Evolutionary conservation across 2,329 filamentous ascomycete species (phyloP).

Genomic region (Microcyclospora pomicola): DNA sequence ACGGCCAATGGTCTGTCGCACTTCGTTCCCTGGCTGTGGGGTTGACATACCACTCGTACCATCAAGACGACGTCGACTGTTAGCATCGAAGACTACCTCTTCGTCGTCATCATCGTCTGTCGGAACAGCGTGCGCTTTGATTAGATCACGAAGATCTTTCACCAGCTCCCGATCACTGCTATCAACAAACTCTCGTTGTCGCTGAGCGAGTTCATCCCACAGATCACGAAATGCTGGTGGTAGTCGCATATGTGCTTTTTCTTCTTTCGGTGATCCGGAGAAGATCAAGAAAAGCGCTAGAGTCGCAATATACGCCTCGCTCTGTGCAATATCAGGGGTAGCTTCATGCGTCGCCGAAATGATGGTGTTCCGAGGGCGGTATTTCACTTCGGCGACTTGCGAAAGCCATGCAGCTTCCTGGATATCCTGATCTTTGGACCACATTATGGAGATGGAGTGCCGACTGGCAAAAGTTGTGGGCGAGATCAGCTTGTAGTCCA

Average conservation of each 20-base stretch:
- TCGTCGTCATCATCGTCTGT: slow-evolving; percentile 39
- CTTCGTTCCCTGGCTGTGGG: slow-evolving; percentile 14
- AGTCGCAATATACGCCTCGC: slow-evolving; percentile 75
- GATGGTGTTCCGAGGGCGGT: slow-evolving; percentile 36
- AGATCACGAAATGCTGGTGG: slow-evolving; percentile 72
- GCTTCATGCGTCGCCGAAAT: slow-evolving; percentile 65
- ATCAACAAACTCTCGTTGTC: slow-evolving; percentile 57
- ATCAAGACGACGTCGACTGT: slow-evolving; percentile 44
- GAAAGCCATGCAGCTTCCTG: slow-evolving; percentile 29
- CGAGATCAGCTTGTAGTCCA: slow-evolving; percentile 58
- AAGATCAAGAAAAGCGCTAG: slow-evolving; percentile 71
- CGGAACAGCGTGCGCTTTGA: slow-evolving; percentile 42
- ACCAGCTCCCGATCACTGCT: slow-evolving; percentile 55
- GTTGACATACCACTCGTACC: slow-evolving; percentile 20
- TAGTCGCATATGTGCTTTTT: slow-evolving; percentile 67
- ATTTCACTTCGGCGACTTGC: slow-evolving; percentile 27
- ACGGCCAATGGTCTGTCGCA: slow-evolving; percentile 2
- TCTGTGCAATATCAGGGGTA: slow-evolving; percentile 63
- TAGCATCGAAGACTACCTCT: slow-evolving; percentile 56
- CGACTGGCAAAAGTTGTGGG: slow-evolving; percentile 61
- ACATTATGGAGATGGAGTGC: slow-evolving; percentile 59
- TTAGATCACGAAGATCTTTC: slow-evolving; percentile 52
- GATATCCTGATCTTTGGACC: slow-evolving; percentile 59
- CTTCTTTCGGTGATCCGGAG: slow-evolving; percentile 63
- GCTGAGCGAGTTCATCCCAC: slow-evolving; percentile 63